A percentile compares a stretch with the other conserved stretches of the same genome.
phyloP scores from a whole-genome alignment of 768 basidiomycete species.

The Russula emetica region DNA sequence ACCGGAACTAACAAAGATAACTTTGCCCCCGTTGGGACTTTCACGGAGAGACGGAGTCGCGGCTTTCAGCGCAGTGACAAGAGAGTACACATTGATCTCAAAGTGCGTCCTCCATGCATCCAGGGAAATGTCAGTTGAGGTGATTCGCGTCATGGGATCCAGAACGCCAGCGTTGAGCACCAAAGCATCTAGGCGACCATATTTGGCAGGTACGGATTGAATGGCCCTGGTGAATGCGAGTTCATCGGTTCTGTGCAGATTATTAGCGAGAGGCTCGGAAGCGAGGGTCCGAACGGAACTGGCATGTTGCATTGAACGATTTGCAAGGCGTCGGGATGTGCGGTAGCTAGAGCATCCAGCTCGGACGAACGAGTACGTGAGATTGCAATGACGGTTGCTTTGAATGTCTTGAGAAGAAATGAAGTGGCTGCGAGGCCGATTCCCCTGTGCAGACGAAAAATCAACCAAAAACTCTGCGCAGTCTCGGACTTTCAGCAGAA shows the following conservation, averaged over 20 bases:
- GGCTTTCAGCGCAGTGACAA: conserved; percentile 63
- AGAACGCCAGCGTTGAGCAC: conserved; percentile 82
- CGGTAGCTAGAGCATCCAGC: conserved; percentile 45
- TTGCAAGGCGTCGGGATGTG: conserved; percentile 43
- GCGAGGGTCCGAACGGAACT: conserved; percentile 36
- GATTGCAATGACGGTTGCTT: conserved; percentile 68
- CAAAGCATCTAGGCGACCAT: conserved; percentile 66
- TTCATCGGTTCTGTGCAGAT: conserved; percentile 51
- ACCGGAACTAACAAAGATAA: conserved; percentile 85
- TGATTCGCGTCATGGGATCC: conserved; percentile 62
- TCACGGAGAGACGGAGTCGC: conserved; percentile 66
- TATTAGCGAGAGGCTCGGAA: conserved; percentile 10
- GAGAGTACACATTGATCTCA: conserved; percentile 85
- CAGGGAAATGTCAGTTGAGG: conserved; percentile 45
- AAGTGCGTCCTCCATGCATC: conserved; percentile 68
- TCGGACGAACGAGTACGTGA: conserved; percentile 69
- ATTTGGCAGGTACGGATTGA: conserved; percentile 46
- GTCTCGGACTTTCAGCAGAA: conserved; percentile 31
- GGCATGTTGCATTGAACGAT: conserved; percentile 72
- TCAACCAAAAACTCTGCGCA: not conserved
- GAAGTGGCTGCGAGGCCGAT: conserved; percentile 77
- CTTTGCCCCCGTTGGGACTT: conserved; percentile 52
- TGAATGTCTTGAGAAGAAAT: conserved; percentile 58
- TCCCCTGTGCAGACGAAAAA: conserved; percentile 40
- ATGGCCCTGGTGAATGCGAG: conserved; percentile 54